Evolutionary conservation across 1,139 yeast species (phyloP).

Genomic region (Blastobotrys petasosporus): DNA sequence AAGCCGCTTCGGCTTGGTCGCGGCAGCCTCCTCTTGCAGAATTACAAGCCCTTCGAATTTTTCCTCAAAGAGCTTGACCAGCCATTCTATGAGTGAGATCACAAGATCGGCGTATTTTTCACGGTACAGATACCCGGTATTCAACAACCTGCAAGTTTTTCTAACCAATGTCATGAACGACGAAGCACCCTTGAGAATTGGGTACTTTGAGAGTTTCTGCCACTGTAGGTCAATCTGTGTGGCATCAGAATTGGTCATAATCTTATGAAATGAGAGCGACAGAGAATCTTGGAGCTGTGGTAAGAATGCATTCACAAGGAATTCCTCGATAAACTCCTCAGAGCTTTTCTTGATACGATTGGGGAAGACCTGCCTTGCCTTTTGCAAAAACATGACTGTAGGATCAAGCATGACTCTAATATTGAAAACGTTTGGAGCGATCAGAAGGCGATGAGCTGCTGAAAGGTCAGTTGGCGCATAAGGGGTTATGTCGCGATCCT

Average conservation of each 20-base stretch:
- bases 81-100: conserved; percentile 25
- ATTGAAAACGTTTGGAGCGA: conserved; percentile 71
- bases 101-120: conserved; percentile 34
- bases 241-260: conserved; percentile 24
- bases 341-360: conserved; percentile 20
- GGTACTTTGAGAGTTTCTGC: conserved; percentile 30
- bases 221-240: conserved; percentile 28
- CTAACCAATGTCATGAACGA: conserved; percentile 28
- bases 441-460: conserved; percentile 52
- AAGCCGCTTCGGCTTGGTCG: conserved; percentile 8
- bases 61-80: conserved; percentile 17
- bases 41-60: conserved; percentile 20
- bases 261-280: conserved; percentile 35
- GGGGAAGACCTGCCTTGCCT: conserved; percentile 41
- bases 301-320: conserved; percentile 59
- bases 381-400: conserved; percentile 51
- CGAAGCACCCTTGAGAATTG: conserved; percentile 28
- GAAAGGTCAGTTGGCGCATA: conserved; percentile 22
- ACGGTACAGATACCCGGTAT: conserved; percentile 32
- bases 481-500: conserved; percentile 14
- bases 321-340: conserved; percentile 50
- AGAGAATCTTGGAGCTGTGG: conserved; percentile 59
- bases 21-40: conserved; percentile 13
- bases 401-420: conserved; percentile 69
- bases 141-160: conserved; percentile 30